These are phyloP conservation scores for Gentiana dahurica DNA, from an alignment of 257 asterid species.

Conservation along the genomic window DNA sequence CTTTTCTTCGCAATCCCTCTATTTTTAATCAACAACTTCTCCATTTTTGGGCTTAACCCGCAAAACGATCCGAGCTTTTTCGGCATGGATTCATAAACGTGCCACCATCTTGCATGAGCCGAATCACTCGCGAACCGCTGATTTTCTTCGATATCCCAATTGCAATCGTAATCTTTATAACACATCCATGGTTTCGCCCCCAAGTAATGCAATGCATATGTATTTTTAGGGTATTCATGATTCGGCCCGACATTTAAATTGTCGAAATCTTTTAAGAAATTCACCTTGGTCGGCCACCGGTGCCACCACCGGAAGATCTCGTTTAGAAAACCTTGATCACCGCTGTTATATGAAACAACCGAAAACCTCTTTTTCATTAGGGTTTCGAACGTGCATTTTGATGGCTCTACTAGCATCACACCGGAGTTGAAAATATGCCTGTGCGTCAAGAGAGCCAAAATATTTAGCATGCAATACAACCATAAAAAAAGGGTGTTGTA, in stretches of 20 bases:
- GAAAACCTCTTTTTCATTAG: slow-evolving; percentile 36
- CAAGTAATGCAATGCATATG: slow-evolving; percentile 43
- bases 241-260: not conserved
- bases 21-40: slow-evolving; percentile 16
- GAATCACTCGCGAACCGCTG: slow-evolving; percentile 53
- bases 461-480: no score
- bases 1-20: slow-evolving; percentile 29
- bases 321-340: slow-evolving; percentile 73
- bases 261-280: slow-evolving; percentile 34
- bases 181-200: slow-evolving; percentile 87
- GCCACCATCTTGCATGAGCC: slow-evolving; percentile 59
- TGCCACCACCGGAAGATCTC: slow-evolving; percentile 86
- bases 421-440: slow-evolving; percentile 64
- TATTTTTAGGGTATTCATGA: slow-evolving; percentile 11
- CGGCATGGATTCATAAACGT: slow-evolving; percentile 37
- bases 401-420: slow-evolving; percentile 63
- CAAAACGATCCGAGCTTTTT: slow-evolving; percentile 32
- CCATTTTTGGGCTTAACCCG: slow-evolving; percentile 28
- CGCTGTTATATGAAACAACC: slow-evolving; percentile 58
- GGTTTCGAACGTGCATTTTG: slow-evolving; percentile 35
- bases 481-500: no score
- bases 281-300: slow-evolving; percentile 35
- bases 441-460: no score
- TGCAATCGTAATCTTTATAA: slow-evolving; percentile 63
- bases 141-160: slow-evolving; percentile 34